Evolutionary conservation across 176 grass and related monocot genomes (phyloP), one percentile per base, ranked within the genome.

Genomic region (Triticum turgidum): DNA sequence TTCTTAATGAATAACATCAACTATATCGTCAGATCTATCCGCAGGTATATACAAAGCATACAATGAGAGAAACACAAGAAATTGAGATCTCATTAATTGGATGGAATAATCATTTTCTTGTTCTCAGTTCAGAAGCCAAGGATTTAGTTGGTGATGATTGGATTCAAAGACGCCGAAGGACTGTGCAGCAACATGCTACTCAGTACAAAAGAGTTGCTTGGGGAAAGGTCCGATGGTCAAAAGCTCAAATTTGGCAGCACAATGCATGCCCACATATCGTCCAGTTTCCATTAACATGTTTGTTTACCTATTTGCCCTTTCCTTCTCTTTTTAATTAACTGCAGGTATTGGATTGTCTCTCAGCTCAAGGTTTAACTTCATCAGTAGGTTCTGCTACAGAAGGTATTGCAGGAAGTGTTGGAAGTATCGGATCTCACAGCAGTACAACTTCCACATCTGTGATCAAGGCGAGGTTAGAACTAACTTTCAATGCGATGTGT

Each of bases 1-100:
- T 96, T 96, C 80, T 49, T 96, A 64, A 93, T 96, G 94, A 96
- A 96, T 77, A 96, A 97, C 25, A 87, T 90, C 73, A 88, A 90
- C 66, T 94, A 97, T 84, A 92, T 97, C 61, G 73, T 90, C 65
- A 97, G 41, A 67, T 92, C 85, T 47, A 73, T 97, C 56, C 47
- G 75, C 83, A 90, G 88, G 92, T 97, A 93, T 91, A 76, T 80
- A 72, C 17, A 61, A 68, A 22, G 32, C 22, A 5, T 30, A 49
- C 72, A 75, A 17, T 51, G 41, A 75, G 5, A 74, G 41, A 27
- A 25, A 49, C 27, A 12, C 17, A 83, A 62, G 32, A 44, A 47
- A 29, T 58, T 30, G 61, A 35, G 52, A 68, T 45, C 14, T 77
- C 14, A 7, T 77, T 68, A 64, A 63, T 20, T 56, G 61, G 45